Base-by-base conservation (phyloP, 768 basidiomycete species). In the Mycena maculata region DNA sequence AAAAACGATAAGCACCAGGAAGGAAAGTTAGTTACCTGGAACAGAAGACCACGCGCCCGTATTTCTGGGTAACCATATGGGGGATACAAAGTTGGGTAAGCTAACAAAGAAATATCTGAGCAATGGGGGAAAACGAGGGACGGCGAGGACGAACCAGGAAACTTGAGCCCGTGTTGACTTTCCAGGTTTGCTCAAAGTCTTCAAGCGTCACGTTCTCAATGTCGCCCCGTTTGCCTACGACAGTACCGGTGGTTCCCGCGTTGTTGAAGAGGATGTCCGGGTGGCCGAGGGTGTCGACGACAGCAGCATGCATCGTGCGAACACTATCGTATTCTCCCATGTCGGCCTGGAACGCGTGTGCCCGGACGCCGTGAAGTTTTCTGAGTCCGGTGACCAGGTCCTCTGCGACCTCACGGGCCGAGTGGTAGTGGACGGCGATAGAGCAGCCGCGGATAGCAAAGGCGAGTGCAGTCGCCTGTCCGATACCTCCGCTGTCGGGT, bases 201-300 rank as follows among this genome's bases (percentile, higher is more conserved):
- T 77, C 62, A 41, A 71, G 53, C 2, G 62, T 56, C 1, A 71
- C 69, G 53, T 33, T 58, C 54, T 83, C 76, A 22, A 88, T 85
- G 65, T 86, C 77, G 0, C 84, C 86, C 1, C 76, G 71, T 10
- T 80, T 80, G 0, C 86, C 86, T 30, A 86, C 81, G 23, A 72
- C 75, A 8, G 74, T 80, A 11, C 79, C 79, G 0, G 83, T 78
- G 1, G 78, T 76, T 11, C 86, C 86, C 44, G 85, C 80, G 65
- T 88, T 88, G 68, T 83, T 85, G 72, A 85, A 87, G 38, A 87
- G 66, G 56, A 87, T 81, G 68, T 87, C 84, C 0, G 85, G 84
- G 59, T 85, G 76, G 0, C 87, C 86, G 49, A 88, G 74, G 8
- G 73, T 65, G 22, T 73, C 72, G 20, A 86, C 82, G 33, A 88